Evolutionary conservation across 495 filamentous ascomycete genomes (phyloP).

Genomic region (Choiromyces venosus): DNA sequence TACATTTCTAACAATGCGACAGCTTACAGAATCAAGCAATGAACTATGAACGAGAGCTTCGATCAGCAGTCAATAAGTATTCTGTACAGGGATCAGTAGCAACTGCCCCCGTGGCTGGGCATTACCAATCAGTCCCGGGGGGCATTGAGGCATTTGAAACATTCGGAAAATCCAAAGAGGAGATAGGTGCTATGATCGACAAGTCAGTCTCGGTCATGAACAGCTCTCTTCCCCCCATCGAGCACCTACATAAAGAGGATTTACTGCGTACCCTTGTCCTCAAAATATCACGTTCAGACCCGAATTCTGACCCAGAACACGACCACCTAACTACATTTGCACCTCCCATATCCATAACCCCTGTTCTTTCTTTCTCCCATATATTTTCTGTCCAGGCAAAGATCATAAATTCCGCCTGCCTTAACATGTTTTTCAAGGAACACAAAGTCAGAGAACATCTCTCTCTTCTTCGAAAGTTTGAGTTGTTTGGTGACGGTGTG

Average conservation of each 20-base stretch:
- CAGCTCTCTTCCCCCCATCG: slow-evolving; percentile 26
- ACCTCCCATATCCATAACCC: slow-evolving; percentile 65
- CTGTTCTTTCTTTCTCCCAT: slow-evolving; percentile 69
- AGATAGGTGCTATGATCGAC: slow-evolving; percentile 49
- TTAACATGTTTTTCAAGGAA: slow-evolving; percentile 71
- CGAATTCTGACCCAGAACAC: slow-evolving; percentile 17
- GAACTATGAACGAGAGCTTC: slow-evolving; percentile 32
- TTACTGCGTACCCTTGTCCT: slow-evolving; percentile 28
- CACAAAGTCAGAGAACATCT: slow-evolving; percentile 72
- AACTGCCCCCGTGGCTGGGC: background rate
- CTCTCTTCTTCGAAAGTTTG: slow-evolving; percentile 68
- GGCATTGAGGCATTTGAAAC: slow-evolving; percentile 43
- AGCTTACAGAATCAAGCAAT: slow-evolving; percentile 37
- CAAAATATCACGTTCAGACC: slow-evolving; percentile 26
- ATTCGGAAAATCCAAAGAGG: slow-evolving; percentile 50
- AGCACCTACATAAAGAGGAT: slow-evolving; percentile 18
- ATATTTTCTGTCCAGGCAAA: slow-evolving; percentile 66
- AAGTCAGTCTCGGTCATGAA: slow-evolving; percentile 48
- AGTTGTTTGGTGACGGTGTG: slow-evolving; percentile 75
- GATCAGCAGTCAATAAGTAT: slow-evolving; percentile 18
- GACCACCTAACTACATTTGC: slow-evolving; percentile 48
- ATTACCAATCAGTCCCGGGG: slow-evolving; percentile 14
- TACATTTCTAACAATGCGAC: background rate
- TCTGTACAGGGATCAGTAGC: background rate
- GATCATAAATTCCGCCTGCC: slow-evolving; percentile 68